phyloP scores from a whole-genome alignment of 345 rosid species.

The Eucalyptus coolabah region DNA sequence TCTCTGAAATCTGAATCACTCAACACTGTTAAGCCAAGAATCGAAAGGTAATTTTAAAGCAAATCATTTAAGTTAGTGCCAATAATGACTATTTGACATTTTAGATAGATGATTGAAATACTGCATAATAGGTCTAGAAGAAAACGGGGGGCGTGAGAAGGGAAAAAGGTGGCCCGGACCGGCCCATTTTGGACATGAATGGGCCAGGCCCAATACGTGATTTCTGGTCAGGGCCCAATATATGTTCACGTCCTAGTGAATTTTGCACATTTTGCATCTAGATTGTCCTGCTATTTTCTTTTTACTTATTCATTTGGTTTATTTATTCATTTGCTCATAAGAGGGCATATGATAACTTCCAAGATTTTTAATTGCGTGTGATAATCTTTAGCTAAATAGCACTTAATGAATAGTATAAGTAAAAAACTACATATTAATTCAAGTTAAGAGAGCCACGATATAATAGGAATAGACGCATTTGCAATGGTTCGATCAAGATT shows the following conservation, averaged over 20 bases:
- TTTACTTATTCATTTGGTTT: background rate
- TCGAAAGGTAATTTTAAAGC: no score
- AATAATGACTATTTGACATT: no score
- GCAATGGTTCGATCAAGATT: background rate
- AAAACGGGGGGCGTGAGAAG: background rate
- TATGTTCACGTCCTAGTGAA: background rate
- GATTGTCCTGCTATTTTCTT: background rate
- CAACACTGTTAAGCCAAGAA: no score
- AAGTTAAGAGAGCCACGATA: background rate
- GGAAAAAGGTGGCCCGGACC: background rate
- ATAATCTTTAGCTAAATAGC: background rate
- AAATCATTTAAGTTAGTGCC: no score
- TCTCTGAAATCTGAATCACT: no score
- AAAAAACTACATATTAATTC: no score
- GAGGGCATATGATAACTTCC: background rate
- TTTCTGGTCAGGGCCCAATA: no score
- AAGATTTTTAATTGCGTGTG: background rate
- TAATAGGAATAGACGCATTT: background rate
- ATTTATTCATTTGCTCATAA: no score
- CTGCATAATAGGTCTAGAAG: no score
- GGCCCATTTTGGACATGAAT: background rate
- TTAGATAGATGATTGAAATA: no score
- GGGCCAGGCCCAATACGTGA: background rate
- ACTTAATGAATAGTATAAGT: background rate
- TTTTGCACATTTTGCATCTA: background rate